Evolutionary conservation across 2,329 filamentous ascomycete genomes (phyloP).

Genomic region (Lachnellula willkommii): DNA sequence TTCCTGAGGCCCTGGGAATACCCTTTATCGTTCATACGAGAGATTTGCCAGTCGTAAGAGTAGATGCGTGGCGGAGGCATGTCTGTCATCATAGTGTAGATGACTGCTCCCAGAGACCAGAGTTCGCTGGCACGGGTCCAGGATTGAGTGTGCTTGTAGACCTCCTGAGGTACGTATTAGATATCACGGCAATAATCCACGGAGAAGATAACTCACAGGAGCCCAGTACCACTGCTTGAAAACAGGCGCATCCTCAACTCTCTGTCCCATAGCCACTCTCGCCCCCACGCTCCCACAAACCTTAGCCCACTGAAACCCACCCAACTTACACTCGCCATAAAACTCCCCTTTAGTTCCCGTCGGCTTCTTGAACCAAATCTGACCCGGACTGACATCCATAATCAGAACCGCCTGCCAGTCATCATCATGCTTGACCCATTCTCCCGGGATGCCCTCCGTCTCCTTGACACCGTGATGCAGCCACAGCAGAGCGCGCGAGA

Average conservation of each 20-base stretch:
- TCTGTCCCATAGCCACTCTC: conserved; percentile 12
- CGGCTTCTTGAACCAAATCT: conserved; percentile 47
- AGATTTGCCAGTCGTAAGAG: conserved; percentile 23
- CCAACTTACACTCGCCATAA: conserved; percentile 51
- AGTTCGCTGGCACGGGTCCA: conserved; percentile 22
- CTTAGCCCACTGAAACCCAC: conserved; percentile 39
- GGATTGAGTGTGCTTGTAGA: conserved; percentile 18
- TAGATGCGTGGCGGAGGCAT: conserved; percentile 24
- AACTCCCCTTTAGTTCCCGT: conserved; percentile 37
- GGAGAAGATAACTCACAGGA: conserved; percentile 14
- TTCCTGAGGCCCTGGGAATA: conserved; percentile 19
- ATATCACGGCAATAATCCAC: neutral
- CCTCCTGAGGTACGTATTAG: conserved; percentile 17
- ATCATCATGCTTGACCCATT: conserved; percentile 28
- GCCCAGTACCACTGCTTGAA: conserved; percentile 24
- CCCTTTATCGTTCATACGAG: conserved; percentile 22
- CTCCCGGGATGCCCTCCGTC: conserved; percentile 17
- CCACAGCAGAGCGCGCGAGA: conserved; percentile 46
- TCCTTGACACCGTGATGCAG: conserved; percentile 44
- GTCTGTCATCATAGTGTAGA: conserved; percentile 30
- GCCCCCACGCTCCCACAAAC: conserved; percentile 19
- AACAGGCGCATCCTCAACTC: conserved; percentile 8
- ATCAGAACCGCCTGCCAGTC: conserved; percentile 51
- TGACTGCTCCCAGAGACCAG: conserved; percentile 25
- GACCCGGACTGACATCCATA: conserved; percentile 41